phyloP scores from a whole-genome alignment of 2,329 filamentous ascomycete species.

The Coniochaeta sp. region DNA sequence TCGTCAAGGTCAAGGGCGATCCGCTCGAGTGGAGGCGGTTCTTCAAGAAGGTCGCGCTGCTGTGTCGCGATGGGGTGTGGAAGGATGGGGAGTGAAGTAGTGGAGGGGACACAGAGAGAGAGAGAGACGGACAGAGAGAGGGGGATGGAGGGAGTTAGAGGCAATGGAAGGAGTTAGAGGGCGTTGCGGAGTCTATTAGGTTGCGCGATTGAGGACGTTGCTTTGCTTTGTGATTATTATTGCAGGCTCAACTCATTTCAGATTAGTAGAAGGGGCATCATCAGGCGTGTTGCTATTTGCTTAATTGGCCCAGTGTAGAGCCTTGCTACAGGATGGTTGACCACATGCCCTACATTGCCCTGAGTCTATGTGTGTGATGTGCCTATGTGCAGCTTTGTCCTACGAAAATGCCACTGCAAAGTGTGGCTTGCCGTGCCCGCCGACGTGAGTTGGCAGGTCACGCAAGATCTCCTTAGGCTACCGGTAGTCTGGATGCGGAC shows the following conservation, averaged over 20 bases:
- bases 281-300: not conserved
- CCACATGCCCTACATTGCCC: not conserved
- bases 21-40: constrained; percentile 93
- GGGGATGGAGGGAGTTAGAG: not conserved
- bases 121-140: no score
- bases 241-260: no score
- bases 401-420: not conserved
- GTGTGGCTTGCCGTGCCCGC: not conserved
- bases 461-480: not conserved
- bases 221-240: no score
- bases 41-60: constrained; percentile 89
- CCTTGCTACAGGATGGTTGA: not conserved
- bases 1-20: constrained; percentile 92
- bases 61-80: constrained; percentile 77
- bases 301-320: not conserved
- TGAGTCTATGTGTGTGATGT: not conserved
- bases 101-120: not conserved
- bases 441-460: not conserved
- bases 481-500: not conserved
- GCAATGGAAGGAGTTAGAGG: not conserved
- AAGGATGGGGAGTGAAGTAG: not conserved
- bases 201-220: not conserved
- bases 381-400: not conserved
- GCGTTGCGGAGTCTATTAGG: no score
- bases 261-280: not conserved